phyloP scores from a whole-genome alignment of 164 flowering plant species.

The Magnolia kwangsiensis region DNA sequence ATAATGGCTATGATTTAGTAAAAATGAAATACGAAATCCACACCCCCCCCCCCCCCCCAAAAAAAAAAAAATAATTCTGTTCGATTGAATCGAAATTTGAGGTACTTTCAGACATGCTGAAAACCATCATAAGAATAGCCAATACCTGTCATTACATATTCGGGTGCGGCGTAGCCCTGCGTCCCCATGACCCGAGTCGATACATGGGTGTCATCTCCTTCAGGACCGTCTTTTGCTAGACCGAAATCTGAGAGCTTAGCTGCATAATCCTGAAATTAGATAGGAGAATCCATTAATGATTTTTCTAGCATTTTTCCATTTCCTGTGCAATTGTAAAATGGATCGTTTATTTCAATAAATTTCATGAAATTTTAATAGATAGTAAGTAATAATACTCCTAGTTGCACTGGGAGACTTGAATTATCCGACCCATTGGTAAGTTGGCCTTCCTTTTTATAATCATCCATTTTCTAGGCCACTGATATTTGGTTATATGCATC shows the following conservation, averaged over 20 bases:
- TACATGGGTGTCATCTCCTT: conserved; percentile 67
- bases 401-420: no score
- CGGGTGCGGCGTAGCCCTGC: conserved; percentile 91
- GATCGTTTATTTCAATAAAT: no score
- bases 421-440: no score
- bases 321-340: no score
- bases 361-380: no score
- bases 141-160: conserved; percentile 68
- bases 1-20: background rate
- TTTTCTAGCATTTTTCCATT: no score
- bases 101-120: background rate
- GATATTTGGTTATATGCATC: no score
- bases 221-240: conserved; percentile 79
- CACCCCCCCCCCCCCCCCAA: background rate
- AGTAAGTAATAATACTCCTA: no score
- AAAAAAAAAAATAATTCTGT: background rate
- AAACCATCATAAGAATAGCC: background rate
- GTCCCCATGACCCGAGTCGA: conserved; percentile 88
- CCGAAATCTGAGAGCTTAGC: conserved; percentile 92
- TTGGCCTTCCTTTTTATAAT: no score
- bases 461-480: no score
- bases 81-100: no score
- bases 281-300: background rate
- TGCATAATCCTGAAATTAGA: conserved; percentile 52
- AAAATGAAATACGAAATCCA: background rate